Evolutionary conservation across 2,329 filamentous ascomycete genomes (phyloP).

Genomic region (Monosporascus sp.): DNA sequence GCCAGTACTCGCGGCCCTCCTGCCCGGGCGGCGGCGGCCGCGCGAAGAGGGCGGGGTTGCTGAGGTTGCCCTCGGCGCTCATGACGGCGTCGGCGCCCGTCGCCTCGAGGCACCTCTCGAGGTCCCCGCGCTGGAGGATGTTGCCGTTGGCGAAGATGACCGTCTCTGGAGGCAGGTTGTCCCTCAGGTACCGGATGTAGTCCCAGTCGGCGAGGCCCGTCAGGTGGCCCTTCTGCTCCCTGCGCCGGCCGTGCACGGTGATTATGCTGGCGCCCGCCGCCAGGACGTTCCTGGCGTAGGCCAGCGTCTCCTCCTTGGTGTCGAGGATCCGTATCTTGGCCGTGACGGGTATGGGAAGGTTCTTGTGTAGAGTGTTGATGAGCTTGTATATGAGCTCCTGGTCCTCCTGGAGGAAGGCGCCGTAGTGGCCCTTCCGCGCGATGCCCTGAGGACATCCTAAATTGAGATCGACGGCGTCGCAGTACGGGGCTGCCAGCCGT

Average conservation of each 20-base stretch:
- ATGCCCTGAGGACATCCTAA: conserved; percentile 96
- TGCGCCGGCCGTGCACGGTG: conserved; percentile 80
- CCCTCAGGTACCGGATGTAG: conserved; percentile 75
- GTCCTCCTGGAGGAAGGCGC: conserved; percentile 91
- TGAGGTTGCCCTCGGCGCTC: conserved; percentile 93
- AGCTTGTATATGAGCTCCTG: conserved; percentile 77
- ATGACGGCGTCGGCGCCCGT: conserved; percentile 92
- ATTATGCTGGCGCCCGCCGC: conserved; percentile 86
- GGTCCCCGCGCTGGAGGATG: conserved; percentile 72
- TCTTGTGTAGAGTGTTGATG: conserved; percentile 74
- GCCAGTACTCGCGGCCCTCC: conserved; percentile 80
- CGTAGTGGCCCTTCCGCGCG: conserved; percentile 83
- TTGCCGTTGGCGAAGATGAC: conserved; percentile 98
- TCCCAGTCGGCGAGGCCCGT: conserved; percentile 91
- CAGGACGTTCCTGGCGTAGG: conserved; percentile 83
- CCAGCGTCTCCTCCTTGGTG: conserved; percentile 77
- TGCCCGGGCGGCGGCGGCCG: conserved; percentile 56
- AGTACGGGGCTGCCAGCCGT: conserved; percentile 72
- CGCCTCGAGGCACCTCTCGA: conserved; percentile 69
- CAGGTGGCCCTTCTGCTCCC: conserved; percentile 94
- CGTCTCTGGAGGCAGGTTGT: conserved; percentile 77
- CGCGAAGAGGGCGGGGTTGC: conserved; percentile 84
- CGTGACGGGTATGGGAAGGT: conserved; percentile 79
- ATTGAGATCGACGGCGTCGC: conserved; percentile 93
- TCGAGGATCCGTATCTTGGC: conserved; percentile 93